These are phyloP conservation scores for Leccinum truebloodii DNA, from an alignment of 768 basidiomycete species.

Conservation along the genomic window DNA sequence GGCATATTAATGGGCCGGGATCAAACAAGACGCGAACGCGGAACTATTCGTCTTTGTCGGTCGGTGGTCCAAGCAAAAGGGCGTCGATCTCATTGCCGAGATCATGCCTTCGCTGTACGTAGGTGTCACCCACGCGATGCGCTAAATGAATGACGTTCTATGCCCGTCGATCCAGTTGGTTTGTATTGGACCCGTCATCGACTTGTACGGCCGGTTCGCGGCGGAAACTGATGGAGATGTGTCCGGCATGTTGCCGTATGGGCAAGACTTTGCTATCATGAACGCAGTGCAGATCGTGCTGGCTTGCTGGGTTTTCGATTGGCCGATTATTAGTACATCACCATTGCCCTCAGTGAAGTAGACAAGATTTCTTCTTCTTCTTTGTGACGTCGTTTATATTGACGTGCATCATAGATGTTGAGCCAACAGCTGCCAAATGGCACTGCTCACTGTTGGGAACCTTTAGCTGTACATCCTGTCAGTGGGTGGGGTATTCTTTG, in stretches of 20 bases:
- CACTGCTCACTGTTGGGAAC: slow-evolving; percentile 81
- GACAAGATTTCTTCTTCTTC: slow-evolving; percentile 37
- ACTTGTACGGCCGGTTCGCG: slow-evolving; percentile 92
- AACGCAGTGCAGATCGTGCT: slow-evolving; percentile 58
- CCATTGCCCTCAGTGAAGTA: slow-evolving; percentile 62
- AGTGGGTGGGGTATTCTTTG: slow-evolving; percentile 83
- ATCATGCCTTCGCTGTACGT: slow-evolving; percentile 87
- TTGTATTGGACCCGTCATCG: slow-evolving; percentile 91
- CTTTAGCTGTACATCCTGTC: slow-evolving; percentile 76
- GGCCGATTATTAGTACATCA: slow-evolving; percentile 80
- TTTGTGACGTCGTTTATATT: background rate
- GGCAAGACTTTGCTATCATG: slow-evolving; percentile 73
- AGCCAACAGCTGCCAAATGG: slow-evolving; percentile 96
- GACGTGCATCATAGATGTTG: slow-evolving; percentile 57
- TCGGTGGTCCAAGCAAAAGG: slow-evolving; percentile 98
- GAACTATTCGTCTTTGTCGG: slow-evolving; percentile 96
- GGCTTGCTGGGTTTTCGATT: slow-evolving; percentile 75
- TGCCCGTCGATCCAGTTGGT: slow-evolving; percentile 84
- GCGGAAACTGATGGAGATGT: slow-evolving; percentile 97
- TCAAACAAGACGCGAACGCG: slow-evolving; percentile 86
- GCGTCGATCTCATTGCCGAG: slow-evolving; percentile 94
- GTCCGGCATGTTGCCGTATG: slow-evolving; percentile 59
- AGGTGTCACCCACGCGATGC: background rate
- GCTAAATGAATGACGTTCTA: slow-evolving; percentile 5
- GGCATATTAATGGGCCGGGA: slow-evolving; percentile 93